These are phyloP conservation scores for Musa balbisiana DNA, from an alignment of 202 grass and related monocot genomes.

Conservation along the genomic window DNA sequence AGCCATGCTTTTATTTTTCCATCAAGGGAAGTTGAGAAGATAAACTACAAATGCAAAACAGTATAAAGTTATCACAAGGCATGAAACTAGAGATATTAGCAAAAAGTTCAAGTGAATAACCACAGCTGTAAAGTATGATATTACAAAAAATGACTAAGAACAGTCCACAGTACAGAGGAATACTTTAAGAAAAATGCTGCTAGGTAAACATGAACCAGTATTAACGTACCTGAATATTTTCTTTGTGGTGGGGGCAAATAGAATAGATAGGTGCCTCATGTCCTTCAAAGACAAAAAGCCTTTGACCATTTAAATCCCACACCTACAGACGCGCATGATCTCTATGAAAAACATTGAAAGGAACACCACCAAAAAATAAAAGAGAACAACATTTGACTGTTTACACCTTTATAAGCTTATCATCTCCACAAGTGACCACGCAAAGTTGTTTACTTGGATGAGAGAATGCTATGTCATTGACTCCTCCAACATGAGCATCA, in stretches of 20 bases:
- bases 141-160: too few species aligned
- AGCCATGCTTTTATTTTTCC: constrained; percentile 99
- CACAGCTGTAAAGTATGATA: too few species aligned
- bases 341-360: constrained; percentile 21
- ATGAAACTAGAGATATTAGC: too few species aligned
- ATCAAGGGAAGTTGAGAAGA: constrained; percentile 89
- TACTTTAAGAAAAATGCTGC: background rate
- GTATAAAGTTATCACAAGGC: background rate
- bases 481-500: constrained; percentile 79
- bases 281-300: constrained; percentile 73
- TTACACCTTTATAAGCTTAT: constrained; percentile 83
- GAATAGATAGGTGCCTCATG: constrained; percentile 91
- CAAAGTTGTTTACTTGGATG: constrained; percentile 72
- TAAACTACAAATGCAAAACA: constrained; percentile 41
- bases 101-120: too few species aligned
- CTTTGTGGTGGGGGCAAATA: constrained; percentile 85
- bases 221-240: constrained; percentile 71
- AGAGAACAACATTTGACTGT: background rate
- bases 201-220: background rate
- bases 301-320: constrained; percentile 81
- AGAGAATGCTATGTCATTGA: constrained; percentile 97
- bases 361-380: constrained; percentile 5
- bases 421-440: constrained; percentile 94
- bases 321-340: constrained; percentile 40
- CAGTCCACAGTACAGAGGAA: too few species aligned